Conservation (phyloP, 208 protist species). For the Leishmania braziliensis region DNA sequence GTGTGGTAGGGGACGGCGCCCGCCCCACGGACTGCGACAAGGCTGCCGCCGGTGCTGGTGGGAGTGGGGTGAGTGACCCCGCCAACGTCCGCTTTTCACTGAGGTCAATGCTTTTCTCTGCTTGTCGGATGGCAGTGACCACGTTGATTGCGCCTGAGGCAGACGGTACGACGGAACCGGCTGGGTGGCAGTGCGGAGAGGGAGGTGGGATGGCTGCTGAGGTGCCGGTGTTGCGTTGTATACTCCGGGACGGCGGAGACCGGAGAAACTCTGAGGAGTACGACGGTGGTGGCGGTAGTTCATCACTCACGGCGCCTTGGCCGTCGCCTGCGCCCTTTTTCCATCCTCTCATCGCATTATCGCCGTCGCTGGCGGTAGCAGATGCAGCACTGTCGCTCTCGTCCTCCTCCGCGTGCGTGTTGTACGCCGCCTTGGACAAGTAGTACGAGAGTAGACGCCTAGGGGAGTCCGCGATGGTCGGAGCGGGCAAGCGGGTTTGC, state of each 20-base stretch:
- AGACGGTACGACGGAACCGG: not conserved
- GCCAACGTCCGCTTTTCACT: not conserved
- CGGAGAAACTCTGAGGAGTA: not conserved
- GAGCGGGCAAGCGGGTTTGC: not conserved
- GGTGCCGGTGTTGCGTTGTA: not conserved
- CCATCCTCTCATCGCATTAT: not conserved
- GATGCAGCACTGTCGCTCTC: not conserved
- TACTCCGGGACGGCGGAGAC: not conserved
- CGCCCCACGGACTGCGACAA: not conserved
- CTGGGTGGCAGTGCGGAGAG: not conserved
- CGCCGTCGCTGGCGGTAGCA: not conserved
- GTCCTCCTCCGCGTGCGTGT: slow-evolving; percentile 13
- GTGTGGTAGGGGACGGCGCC: not conserved
- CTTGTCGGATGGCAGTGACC: not conserved
- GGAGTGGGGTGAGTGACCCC: not conserved
- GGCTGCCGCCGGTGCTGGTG: not conserved
- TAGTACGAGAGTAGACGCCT: slow-evolving; percentile 34
- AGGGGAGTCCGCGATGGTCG: slow-evolving; percentile 24
- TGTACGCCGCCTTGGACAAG: slow-evolving; percentile 35
- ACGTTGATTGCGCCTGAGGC: not conserved
- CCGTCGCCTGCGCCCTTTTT: not conserved
- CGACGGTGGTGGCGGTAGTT: not conserved
- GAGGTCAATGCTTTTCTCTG: not conserved
- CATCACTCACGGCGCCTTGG: not conserved
- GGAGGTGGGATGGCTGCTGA: not conserved